A percentile compares a stretch with the other conserved stretches of the same genome.
Evolutionary conservation across 2,329 filamentous ascomycete genomes (phyloP).

Genomic region (Lecanicillium sp.): DNA sequence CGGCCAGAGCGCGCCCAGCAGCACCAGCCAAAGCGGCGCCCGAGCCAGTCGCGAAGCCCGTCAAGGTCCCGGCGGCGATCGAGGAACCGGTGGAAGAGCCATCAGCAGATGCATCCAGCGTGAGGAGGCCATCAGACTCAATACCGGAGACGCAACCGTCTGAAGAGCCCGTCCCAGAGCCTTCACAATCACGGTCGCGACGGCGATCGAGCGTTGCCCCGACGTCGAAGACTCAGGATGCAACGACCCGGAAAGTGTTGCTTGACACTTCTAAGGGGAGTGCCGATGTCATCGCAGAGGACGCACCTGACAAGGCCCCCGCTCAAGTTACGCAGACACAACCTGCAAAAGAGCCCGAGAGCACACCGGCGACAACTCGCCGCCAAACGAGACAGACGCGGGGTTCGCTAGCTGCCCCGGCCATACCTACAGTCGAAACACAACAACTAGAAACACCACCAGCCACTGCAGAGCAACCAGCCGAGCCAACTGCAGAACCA

Average conservation of each 20-base stretch:
- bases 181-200: slow-evolving; percentile 1
- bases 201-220: slow-evolving; percentile 12
- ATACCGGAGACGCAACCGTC: background rate
- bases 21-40: slow-evolving; percentile 29
- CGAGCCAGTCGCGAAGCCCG: slow-evolving; percentile 16
- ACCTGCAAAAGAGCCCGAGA: background rate
- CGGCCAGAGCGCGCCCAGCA: slow-evolving; percentile 45
- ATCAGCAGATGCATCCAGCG: slow-evolving; percentile 1
- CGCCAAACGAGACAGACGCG: slow-evolving; percentile 9
- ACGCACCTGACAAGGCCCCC: background rate
- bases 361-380: background rate
- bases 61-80: slow-evolving; percentile 15
- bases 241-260: background rate
- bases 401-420: slow-evolving; percentile 5
- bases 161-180: background rate
- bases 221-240: background rate
- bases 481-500: background rate
- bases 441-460: slow-evolving; percentile 4
- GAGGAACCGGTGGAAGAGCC: slow-evolving; percentile 15
- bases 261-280: background rate
- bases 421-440: background rate
- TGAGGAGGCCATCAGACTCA: background rate
- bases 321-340: background rate
- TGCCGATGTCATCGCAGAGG: background rate
- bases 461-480: background rate